A percentile compares a stretch with the other conserved stretches of the same genome.
phyloP scores from a whole-genome alignment of 495 filamentous ascomycete species.

The Xylaria sp. region DNA sequence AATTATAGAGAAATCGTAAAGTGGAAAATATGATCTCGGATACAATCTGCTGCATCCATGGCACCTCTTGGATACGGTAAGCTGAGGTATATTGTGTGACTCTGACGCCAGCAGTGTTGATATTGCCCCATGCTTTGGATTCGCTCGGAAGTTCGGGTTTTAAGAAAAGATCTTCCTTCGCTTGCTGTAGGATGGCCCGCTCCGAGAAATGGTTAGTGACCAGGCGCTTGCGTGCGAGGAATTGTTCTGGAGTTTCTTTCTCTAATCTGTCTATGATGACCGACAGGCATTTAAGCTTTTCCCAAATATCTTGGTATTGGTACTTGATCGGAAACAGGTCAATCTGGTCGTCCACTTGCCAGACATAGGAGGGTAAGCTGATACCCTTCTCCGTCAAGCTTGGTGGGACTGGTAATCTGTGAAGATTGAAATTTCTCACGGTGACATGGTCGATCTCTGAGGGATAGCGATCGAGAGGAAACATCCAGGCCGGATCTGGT shows the following conservation, averaged over 20 bases:
- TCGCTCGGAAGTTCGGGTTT: background rate
- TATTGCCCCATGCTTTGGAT: background rate
- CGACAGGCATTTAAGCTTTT: background rate
- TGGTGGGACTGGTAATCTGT: background rate
- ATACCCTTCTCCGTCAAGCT: background rate
- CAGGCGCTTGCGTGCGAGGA: background rate
- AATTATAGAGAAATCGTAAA: background rate
- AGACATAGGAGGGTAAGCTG: background rate
- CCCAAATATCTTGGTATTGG: background rate
- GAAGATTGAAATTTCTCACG: constrained; percentile 6
- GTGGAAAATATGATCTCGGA: background rate
- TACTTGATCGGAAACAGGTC: constrained; percentile 2
- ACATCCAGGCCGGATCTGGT: background rate
- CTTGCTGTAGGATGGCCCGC: background rate
- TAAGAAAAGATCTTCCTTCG: background rate
- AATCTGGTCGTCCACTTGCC: background rate
- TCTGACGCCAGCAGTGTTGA: background rate
- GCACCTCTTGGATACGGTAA: background rate
- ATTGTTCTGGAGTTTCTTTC: background rate
- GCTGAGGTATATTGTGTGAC: background rate
- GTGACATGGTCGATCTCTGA: background rate
- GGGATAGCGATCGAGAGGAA: background rate
- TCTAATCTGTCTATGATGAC: background rate
- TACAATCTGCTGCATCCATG: background rate
- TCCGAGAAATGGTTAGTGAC: background rate